Evolutionary conservation across 2,329 filamentous ascomycete genomes (phyloP), one percentile per base, ranked within the genome.

Genomic region (Cercospora sp.): DNA sequence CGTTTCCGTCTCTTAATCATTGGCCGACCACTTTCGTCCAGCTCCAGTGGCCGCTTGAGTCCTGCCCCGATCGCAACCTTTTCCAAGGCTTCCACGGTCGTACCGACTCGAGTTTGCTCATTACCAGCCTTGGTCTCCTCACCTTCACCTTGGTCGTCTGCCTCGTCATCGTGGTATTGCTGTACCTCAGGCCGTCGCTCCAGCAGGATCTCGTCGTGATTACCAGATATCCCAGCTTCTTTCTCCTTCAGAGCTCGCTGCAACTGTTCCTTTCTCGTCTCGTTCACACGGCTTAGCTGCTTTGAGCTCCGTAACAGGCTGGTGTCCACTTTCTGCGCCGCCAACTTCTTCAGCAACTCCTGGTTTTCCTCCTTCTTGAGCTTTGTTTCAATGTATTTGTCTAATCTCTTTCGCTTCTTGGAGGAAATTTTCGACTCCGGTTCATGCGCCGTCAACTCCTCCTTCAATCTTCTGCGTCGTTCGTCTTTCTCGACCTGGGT

Each of bases 301-400:
- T 88, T 91, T 63, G 90, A 91, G 78, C 93, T 97, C 67, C 89
- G 85, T 69, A 96, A 90, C 20, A 93, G 82, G 69, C 87, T 92
- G 1, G 92, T 96, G 77, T 98, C 94, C 72, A 95, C 87, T 76
- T 91, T 93, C 64, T 88, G 86, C 69, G 88, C 85, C 18, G 92
- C 91, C 28, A 99, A 85, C 77, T 95, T 94, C 77, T 91, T 91
- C 74, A 98, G 85, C 31, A 99, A 83, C 66, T 89, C 91, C 30
- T 92, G 85, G 75, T 92, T 96, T 79, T 98, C 94, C 77, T 99
- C 95, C 79, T 96, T 97, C 79, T 90, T 91, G 57, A 99, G 83
- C 84, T 99, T 99, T 67, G 87, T 95, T 75, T 98, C 94, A 78
- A 91, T 88, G 72, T 90, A 91, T 76, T 90, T 90, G 72, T 90